Base-by-base conservation (phyloP, 2,329 filamentous ascomycete species). In the Fusarium stilboides region DNA sequence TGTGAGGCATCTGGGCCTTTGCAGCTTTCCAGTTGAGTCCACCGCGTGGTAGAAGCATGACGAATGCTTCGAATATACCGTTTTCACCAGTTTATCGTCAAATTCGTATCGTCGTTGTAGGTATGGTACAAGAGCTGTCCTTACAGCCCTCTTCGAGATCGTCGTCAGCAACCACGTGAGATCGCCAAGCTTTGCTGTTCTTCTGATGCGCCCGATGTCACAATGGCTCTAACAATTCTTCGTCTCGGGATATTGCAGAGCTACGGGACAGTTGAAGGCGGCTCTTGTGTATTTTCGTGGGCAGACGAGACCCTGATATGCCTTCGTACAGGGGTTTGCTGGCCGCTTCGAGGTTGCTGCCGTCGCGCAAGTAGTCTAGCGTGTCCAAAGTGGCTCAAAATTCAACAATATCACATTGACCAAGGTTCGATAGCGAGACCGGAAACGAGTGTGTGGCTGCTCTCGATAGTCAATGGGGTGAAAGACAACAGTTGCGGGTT, bases 21-120 rank as follows among this genome's bases (percentile, higher is more conserved):
- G 94, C 92, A 71, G 93, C 92, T 86, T 97, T 98, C 94, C 95
- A 98, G 80, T 90, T 94, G 77, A 95, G 87, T 79, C 93, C 93
- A 80, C 92, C 93, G 79, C 92, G 97, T 70, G 93, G 92, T 75
- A 97, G 89, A 84, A 98, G 89, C 94, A 98, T 98, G 68, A 72
- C 84, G 77, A 78, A 77, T 75, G 77, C 77, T 64, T 69, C 59
- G 44, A 50, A 58, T 51, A 59, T 53, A 50, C 50, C 59, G 60
- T 68, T 36, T 60, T 68, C 60, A 61, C 63, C 69, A 62, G 62
- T 62, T 53, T 68, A 61, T 62, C 53, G 49, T 33, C 42, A 22
- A 46, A 39, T 17, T 53, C 49, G 46, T 28, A 33, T 40, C 19
- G 49, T 65, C 51, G 64, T 75, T 44, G 60, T 57, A 57, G 44